Conservation (phyloP, 371 early-diverging fungal genomes). For the Rhizopus microsporus region DNA sequence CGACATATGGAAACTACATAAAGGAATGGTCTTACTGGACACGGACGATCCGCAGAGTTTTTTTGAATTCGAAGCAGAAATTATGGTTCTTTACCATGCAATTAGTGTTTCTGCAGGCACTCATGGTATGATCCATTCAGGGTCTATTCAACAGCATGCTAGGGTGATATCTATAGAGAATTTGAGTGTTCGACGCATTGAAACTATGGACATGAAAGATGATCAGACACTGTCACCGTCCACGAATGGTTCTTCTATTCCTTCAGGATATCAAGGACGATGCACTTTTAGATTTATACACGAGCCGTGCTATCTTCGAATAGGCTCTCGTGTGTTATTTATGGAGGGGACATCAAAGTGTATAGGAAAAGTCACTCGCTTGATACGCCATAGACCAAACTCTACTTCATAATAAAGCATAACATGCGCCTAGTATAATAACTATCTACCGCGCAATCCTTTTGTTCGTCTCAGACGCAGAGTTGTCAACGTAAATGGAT, state of each 20-base stretch:
- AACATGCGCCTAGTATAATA: background rate
- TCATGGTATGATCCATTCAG: slow-evolving; percentile 92
- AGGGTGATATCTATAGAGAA: slow-evolving; percentile 40
- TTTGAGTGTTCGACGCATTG: slow-evolving; percentile 1
- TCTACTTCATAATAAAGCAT: background rate
- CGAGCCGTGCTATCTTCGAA: slow-evolving; percentile 78
- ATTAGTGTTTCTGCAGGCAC: slow-evolving; percentile 64
- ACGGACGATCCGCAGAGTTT: slow-evolving; percentile 54
- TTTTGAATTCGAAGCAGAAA: slow-evolving; percentile 84
- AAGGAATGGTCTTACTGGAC: slow-evolving; percentile 86
- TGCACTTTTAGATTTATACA: slow-evolving; percentile 78
- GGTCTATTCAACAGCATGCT: slow-evolving; percentile 86
- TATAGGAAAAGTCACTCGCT: slow-evolving; percentile 75
- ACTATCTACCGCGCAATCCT: too few relatives aligned
- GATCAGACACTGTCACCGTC: slow-evolving; percentile 10
- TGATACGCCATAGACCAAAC: background rate
- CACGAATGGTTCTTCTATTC: slow-evolving; percentile 6
- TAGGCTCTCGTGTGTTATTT: slow-evolving; percentile 74
- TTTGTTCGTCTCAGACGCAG: too few relatives aligned
- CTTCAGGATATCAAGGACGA: slow-evolving; percentile 19
- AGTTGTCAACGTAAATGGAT: background rate
- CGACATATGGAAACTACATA: slow-evolving; percentile 59
- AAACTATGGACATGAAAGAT: slow-evolving; percentile 18
- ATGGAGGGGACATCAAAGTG: slow-evolving; percentile 87
- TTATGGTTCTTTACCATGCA: slow-evolving; percentile 81